Base-by-base conservation (phyloP, 306 rosid species). In the Malus sylvestris region DNA sequence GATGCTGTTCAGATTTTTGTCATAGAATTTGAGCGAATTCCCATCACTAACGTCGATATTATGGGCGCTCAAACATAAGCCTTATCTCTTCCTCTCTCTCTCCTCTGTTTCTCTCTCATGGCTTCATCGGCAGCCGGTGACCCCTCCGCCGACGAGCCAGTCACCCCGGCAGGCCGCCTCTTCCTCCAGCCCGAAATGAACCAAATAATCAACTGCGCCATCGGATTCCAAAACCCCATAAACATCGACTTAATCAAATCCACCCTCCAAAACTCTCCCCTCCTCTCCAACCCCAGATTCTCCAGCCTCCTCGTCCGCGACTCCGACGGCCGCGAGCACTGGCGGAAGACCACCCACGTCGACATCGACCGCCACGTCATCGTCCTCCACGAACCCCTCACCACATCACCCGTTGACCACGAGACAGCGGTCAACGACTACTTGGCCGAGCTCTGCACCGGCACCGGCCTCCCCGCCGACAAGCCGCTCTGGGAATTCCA, bases 401-500 rank as follows among this genome's bases (percentile, higher is more conserved):
- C 58, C 67, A 4, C 67, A 40, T 30, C 4, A 0, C 40, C 15
- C 23, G 71, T 0, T 9, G 77, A 81, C 63, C 71, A 87, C 60
- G 78, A 87, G 32, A 49, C 79, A 1, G 88, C 89, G 6, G 85
- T 87, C 45, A 88, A 83, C 72, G 33, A 82, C 2, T 94, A 91
- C 81, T 70, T 94, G 30, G 87, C 91, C 0, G 96, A 88, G 40
- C 33, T 91, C 73, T 76, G 85, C 35, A 70, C 68, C 29, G 23
- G 30, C 64, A 9, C 15, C 13, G 30, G 15, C 14, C 64, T 59
- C 23, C 23, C 13, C 30, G 6, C 30, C 30, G 64, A 55, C 3
- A 94, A 94, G 35, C 98, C 98, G 10, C 83, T 94, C 19, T 94
- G 97, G 98, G 98, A 94, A 68, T 77, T 94, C 29, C 98, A 94